Conservation (phyloP, 441 rosid genomes). For the Arabidopsis lyrata region DNA sequence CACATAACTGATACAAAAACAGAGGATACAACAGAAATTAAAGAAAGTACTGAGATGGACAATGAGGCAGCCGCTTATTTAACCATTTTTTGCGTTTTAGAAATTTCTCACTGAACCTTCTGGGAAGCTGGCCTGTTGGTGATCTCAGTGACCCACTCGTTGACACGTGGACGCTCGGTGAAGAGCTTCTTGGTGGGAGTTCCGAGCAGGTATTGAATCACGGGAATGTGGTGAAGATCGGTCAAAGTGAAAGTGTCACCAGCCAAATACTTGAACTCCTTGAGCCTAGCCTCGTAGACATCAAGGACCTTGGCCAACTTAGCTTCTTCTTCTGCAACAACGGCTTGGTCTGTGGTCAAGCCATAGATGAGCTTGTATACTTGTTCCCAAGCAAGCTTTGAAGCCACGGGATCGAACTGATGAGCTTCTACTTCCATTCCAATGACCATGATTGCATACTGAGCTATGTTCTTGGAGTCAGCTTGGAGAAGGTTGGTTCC, state of each 20-base stretch:
- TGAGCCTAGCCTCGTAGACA: conserved; percentile 69
- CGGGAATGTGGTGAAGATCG: conserved; percentile 80
- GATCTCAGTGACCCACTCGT: conserved; percentile 74
- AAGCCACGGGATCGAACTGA: conserved; percentile 58
- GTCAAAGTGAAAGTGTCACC: conserved; percentile 67
- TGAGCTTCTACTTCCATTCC: conserved; percentile 77
- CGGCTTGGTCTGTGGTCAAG: conserved; percentile 54
- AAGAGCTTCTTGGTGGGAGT: conserved; percentile 56
- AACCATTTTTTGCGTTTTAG: conserved; percentile 4
- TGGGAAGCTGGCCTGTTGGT: conserved; percentile 74
- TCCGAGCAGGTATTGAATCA: conserved; percentile 46
- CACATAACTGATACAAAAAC: conserved; percentile 4
- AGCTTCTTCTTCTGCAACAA: conserved; percentile 59
- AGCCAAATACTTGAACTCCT: conserved; percentile 69
- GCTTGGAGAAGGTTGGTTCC: conserved; percentile 55
- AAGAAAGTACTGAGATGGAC: conserved; percentile 23
- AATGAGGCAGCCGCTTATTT: conserved; percentile 36
- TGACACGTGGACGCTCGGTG: conserved; percentile 62
- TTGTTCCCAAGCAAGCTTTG: conserved; percentile 64
- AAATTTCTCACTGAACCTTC: conserved; percentile 50
- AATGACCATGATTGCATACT: conserved; percentile 43
- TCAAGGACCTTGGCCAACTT: conserved; percentile 71
- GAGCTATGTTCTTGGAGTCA: conserved; percentile 43
- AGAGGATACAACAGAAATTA: conserved; percentile 1
- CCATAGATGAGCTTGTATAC: conserved; percentile 56